These are phyloP conservation scores for Neopestalotiopsis clavispora DNA, from an alignment of 2,329 filamentous ascomycete genomes.

Conservation along the genomic window DNA sequence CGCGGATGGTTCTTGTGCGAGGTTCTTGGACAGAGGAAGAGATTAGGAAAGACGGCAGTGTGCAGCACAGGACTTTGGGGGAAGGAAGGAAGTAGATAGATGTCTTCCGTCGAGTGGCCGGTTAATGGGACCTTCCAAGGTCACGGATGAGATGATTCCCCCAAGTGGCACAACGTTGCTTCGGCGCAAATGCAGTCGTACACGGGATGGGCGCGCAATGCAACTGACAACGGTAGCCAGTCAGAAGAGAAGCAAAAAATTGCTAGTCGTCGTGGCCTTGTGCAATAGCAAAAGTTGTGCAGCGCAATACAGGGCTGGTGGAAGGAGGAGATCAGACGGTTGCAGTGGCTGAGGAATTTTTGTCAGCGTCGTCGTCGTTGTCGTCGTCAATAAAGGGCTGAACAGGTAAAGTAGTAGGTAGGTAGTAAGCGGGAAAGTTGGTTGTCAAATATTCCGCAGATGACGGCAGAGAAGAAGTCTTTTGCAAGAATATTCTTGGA, in stretches of 20 bases:
- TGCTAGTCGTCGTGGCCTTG: constrained; percentile 12
- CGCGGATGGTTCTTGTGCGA: constrained; percentile 34
- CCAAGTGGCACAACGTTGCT: constrained; percentile 27
- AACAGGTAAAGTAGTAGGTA: neutral
- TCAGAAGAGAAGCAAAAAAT: constrained; percentile 19
- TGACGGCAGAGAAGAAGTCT: neutral
- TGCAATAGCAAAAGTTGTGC: neutral
- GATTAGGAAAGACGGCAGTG: constrained; percentile 24
- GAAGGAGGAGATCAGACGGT: constrained; percentile 16
- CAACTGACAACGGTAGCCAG: constrained; percentile 28
- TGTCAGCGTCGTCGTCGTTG: neutral
- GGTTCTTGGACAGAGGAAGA: constrained; percentile 26
- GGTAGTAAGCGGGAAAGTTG: neutral
- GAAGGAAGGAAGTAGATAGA: constrained; percentile 5
- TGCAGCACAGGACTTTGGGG: constrained; percentile 24
- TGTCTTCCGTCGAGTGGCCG: constrained; percentile 20
- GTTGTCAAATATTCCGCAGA: constrained; percentile 2
- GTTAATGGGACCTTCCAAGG: constrained; percentile 22
- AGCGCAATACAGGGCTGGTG: neutral
- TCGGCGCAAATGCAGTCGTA: constrained; percentile 31
- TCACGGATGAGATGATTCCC: constrained; percentile 24
- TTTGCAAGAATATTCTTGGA: neutral
- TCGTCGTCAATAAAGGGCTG: neutral
- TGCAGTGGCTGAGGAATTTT: constrained; percentile 6
- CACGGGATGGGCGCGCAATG: constrained; percentile 28